Evolutionary conservation across 2,329 filamentous ascomycete genomes (phyloP).

Genomic region (Calonectria montana): DNA sequence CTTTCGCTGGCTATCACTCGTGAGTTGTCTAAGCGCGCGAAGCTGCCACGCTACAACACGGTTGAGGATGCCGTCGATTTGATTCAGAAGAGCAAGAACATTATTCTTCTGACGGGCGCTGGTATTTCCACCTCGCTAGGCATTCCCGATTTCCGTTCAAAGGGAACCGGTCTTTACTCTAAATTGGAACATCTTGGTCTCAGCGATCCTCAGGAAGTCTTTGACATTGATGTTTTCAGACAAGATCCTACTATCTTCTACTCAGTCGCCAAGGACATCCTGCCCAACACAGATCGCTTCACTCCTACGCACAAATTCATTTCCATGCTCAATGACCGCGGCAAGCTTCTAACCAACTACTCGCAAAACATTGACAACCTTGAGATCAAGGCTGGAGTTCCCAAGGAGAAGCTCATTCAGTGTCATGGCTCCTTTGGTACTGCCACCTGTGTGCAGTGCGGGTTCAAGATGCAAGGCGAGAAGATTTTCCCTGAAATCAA

Average conservation of each 20-base stretch:
- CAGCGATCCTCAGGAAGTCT: slow-evolving; percentile 92
- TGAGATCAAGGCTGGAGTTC: slow-evolving; percentile 86
- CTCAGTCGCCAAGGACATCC: slow-evolving; percentile 88
- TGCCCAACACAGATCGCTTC: slow-evolving; percentile 82
- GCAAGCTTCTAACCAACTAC: slow-evolving; percentile 94
- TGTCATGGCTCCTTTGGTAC: slow-evolving; percentile 97
- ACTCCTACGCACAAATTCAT: slow-evolving; percentile 97
- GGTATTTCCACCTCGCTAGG: slow-evolving; percentile 97
- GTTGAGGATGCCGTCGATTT: slow-evolving; percentile 88
- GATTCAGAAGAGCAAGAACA: slow-evolving; percentile 79
- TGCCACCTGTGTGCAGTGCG: slow-evolving; percentile 87
- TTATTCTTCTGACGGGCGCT: slow-evolving; percentile 93
- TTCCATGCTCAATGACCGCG: slow-evolving; percentile 84
- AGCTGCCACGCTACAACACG: slow-evolving; percentile 83
- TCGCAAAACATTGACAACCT: slow-evolving; percentile 99
- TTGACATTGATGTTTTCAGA: slow-evolving; percentile 88
- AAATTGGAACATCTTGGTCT: slow-evolving; percentile 82
- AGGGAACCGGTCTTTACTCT: slow-evolving; percentile 91
- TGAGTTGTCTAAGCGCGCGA: slow-evolving; percentile 84
- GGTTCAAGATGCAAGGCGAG: slow-evolving; percentile 78
- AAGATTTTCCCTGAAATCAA: slow-evolving; percentile 84
- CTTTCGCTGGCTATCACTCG: slow-evolving; percentile 82
- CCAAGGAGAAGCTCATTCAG: slow-evolving; percentile 85
- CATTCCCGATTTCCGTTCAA: slow-evolving; percentile 96
- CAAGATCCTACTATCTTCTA: slow-evolving; percentile 93